Base-by-base conservation (phyloP, 306 rosid genomes). In the Cyamopsis tetragonoloba region DNA sequence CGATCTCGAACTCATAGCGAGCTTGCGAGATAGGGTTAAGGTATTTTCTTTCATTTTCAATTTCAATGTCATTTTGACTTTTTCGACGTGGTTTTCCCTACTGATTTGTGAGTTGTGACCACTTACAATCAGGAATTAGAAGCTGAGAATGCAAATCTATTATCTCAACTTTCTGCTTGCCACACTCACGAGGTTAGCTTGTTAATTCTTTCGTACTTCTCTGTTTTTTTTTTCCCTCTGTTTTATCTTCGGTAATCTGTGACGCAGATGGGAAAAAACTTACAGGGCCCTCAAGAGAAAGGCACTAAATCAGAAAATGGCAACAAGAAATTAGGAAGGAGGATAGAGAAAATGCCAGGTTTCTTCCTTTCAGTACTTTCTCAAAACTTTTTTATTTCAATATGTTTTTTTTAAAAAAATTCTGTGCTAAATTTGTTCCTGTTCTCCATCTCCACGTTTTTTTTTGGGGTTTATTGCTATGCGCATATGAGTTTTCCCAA, bases 91-190 rank as follows among this genome's bases (percentile, higher is more conserved):
- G 27, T 65, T 71, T 60, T 62, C 14, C n/a, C 24, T 31, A 28
- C 63, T 75, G 43, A 38, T 43, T 58, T 64, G 17, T 43, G 65
- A 63, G 35, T 66, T n/a, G n/a, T n/a, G n/a, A n/a, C n/a, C n/a
- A n/a, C 30, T 12, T 44, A 23, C 55, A 10, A 60, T 62, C 64
- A 88, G 97, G 91, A 88, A 65, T 78, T 84, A 70, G 91, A 88
- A 78, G 85, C 74, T 42, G 82, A 84, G 74, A 93, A 89, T 59
- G 78, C 82, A 23, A 76, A 82, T 43, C 81, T 89, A 30, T 78
- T 79, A 47, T 77, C 95, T 35, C 88, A 47, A 57, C 87, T 93
- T 34, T 76, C 87, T 53, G 71, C 49, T 66, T 80, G 88, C 39
- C 49, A 15, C 50, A 74, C 83, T 75, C 69, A 53, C 7, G 48